phyloP scores from a whole-genome alignment of 73 alveolate species.

The Symbiodinium natans region DNA sequence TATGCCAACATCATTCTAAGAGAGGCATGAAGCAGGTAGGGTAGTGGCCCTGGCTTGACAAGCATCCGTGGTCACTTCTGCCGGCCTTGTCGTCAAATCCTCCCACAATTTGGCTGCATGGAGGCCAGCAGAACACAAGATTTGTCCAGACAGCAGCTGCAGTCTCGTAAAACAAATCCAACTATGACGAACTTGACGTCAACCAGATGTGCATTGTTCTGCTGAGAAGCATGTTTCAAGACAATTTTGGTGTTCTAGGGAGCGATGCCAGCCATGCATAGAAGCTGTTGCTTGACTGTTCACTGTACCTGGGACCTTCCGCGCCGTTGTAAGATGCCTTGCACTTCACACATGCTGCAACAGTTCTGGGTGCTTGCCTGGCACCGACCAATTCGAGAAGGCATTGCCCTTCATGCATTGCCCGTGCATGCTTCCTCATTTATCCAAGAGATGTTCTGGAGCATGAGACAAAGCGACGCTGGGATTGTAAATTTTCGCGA shows the following conservation, averaged over 20 bases:
- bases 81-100: neutral
- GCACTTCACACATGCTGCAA: too few relatives aligned
- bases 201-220: too few relatives aligned
- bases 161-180: too few relatives aligned
- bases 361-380: neutral
- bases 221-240: neutral
- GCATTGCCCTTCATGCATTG: neutral
- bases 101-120: neutral
- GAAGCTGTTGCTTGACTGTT: neutral
- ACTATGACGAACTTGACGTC: too few relatives aligned
- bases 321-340: too few relatives aligned
- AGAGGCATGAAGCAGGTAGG: conserved; percentile 3
- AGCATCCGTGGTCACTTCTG: neutral
- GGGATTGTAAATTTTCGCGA: neutral
- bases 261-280: conserved; percentile 19
- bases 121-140: neutral
- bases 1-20: neutral
- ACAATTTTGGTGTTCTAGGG: neutral
- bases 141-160: too few relatives aligned
- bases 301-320: too few relatives aligned
- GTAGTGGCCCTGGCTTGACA: neutral
- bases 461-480: neutral
- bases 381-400: neutral
- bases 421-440: neutral
- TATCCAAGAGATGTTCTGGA: too few relatives aligned